phyloP scores from a whole-genome alignment of 257 asterid species.

The Vinca minor region DNA sequence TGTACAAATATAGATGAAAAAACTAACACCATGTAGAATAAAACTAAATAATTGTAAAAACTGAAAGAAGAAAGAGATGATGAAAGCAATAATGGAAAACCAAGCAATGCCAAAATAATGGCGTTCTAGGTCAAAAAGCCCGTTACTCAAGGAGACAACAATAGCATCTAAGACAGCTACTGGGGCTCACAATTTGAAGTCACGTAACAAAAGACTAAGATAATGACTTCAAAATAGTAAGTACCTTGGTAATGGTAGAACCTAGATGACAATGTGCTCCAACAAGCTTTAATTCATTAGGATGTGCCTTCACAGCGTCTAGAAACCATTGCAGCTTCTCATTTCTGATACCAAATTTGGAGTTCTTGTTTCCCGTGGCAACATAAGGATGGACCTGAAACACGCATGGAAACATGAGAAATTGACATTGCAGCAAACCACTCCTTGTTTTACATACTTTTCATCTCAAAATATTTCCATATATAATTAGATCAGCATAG shows the following conservation, averaged over 20 bases:
- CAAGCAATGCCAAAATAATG: neutral
- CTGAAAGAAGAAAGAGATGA: neutral
- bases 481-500: no score
- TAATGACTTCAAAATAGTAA: neutral
- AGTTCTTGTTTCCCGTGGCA: constrained; percentile 94
- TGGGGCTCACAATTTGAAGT: neutral
- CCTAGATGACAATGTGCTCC: constrained; percentile 99
- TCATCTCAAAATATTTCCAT: no score
- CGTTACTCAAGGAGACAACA: neutral
- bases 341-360: constrained; percentile 90
- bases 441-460: no score
- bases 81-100: neutral
- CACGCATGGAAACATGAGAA: constrained; percentile 10
- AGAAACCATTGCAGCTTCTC: constrained; percentile 96
- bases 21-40: neutral
- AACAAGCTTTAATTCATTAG: constrained; percentile 78
- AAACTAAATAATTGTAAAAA: neutral
- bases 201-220: no score
- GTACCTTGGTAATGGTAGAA: constrained; percentile 93
- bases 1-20: neutral
- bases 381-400: constrained; percentile 91
- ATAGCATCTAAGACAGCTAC: neutral
- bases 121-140: neutral
- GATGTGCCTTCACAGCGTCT: constrained; percentile 86
- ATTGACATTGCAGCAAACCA: no score